Conservation (phyloP, 2,329 filamentous ascomycete genomes). For the Diaporthe vexans region DNA sequence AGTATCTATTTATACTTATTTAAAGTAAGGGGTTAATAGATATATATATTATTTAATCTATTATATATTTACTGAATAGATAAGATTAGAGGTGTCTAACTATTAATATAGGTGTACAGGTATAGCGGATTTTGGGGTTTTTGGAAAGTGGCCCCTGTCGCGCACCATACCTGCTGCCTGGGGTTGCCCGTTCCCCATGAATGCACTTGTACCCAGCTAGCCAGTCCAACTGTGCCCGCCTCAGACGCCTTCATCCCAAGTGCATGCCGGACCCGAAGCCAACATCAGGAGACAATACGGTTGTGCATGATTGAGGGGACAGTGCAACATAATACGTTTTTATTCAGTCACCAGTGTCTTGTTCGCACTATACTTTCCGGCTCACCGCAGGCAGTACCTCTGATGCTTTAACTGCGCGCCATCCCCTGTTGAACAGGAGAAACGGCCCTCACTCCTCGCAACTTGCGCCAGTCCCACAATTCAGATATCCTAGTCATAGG, state of each 20-base stretch:
- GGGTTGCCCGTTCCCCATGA: neutral
- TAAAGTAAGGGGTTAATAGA: no score
- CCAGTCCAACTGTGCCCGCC: neutral
- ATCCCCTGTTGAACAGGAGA: conserved; percentile 2
- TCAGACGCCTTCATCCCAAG: conserved; percentile 21
- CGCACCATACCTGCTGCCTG: neutral
- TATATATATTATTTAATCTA: no score
- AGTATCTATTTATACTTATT: no score
- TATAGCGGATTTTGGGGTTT: no score
- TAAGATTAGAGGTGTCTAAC: no score
- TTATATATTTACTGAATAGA: no score
- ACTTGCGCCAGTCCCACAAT: neutral
- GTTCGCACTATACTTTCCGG: neutral
- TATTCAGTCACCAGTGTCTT: neutral
- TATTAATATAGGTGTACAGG: no score
- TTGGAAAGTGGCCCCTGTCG: no score
- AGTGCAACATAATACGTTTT: neutral
- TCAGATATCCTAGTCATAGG: no score
- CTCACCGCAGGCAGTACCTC: neutral
- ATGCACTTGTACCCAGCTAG: neutral
- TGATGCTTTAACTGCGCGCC: conserved; percentile 8
- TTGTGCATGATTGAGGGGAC: neutral
- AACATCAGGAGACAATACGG: neutral
- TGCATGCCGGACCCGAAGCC: neutral
- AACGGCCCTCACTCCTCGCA: neutral